phyloP scores from a whole-genome alignment of 495 filamentous ascomycete species.

The Hapsidospora chrysogenum region DNA sequence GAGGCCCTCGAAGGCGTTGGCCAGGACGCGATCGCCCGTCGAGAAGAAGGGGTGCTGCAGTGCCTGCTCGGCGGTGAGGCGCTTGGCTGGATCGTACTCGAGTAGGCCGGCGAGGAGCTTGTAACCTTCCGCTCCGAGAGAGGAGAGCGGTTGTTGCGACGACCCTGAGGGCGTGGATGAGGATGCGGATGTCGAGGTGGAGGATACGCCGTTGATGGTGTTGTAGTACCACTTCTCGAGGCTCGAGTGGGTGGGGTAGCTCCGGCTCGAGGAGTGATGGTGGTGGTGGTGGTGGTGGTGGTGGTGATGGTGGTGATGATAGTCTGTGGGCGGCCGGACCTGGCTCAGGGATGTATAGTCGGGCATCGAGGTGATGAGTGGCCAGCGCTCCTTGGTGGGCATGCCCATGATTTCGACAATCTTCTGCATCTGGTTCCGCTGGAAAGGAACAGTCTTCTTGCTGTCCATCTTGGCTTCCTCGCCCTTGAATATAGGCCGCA shows the following conservation, averaged over 20 bases:
- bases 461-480: constrained; percentile 98
- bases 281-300: constrained; percentile 26
- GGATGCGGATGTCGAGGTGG: constrained; percentile 1
- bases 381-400: constrained; percentile 82
- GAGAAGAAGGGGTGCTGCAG: constrained; percentile 79
- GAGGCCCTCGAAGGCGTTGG: constrained; percentile 82
- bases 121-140: constrained; percentile 59
- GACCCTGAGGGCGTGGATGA: constrained; percentile 3
- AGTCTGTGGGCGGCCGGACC: constrained; percentile 28
- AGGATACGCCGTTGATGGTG: constrained; percentile 28
- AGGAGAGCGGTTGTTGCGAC: constrained; percentile 19
- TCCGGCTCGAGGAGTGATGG: constrained; percentile 30
- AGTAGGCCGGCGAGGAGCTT: constrained; percentile 65
- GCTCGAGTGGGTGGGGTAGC: constrained; percentile 11
- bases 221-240: constrained; percentile 42
- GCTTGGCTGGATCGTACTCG: constrained; percentile 82
- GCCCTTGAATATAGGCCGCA: constrained; percentile 94
- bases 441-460: constrained; percentile 94
- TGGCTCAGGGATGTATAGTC: constrained; percentile 65
- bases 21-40: constrained; percentile 41
- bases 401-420: constrained; percentile 91
- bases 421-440: constrained; percentile 96
- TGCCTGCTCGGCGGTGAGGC: constrained; percentile 71
- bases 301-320: constrained; percentile 21
- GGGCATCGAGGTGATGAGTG: constrained; percentile 59